Conservation (phyloP, 345 rosid genomes). For the Aegle marmelos region DNA sequence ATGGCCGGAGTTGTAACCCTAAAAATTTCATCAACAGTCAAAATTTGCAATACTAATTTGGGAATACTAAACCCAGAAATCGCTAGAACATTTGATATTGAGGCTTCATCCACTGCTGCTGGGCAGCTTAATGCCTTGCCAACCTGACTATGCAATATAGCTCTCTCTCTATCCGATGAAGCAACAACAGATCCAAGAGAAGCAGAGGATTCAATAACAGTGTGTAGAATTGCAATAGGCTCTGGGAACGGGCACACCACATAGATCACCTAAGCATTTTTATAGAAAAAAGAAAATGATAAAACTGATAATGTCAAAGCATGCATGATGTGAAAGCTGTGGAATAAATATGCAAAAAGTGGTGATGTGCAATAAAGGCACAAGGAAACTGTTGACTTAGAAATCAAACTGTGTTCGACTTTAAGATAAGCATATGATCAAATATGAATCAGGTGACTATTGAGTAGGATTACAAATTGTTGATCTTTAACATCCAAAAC, state of each 20-base stretch:
- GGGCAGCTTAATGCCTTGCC: conserved; percentile 86
- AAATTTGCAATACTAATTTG: conserved; percentile 81
- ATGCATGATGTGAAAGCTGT: neutral
- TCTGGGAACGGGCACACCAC: conserved; percentile 99
- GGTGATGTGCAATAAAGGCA: neutral
- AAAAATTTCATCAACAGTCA: conserved; percentile 87
- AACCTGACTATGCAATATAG: conserved; percentile 67
- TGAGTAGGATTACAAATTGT: neutral
- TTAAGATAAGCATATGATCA: neutral
- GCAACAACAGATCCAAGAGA: conserved; percentile 74
- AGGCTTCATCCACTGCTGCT: conserved; percentile 86
- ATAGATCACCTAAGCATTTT: conserved; percentile 68
- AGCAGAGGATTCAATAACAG: conserved; percentile 81
- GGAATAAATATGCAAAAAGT: neutral
- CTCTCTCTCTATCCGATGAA: conserved; percentile 68
- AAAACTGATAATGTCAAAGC: conserved; percentile 14
- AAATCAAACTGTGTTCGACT: neutral
- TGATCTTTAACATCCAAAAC: neutral
- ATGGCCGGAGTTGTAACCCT: conserved; percentile 87
- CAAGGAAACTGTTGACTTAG: neutral
- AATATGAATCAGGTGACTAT: neutral
- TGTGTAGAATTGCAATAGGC: conserved; percentile 83
- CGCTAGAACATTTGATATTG: conserved; percentile 67
- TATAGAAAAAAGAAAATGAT: conserved; percentile 1
- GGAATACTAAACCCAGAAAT: conserved; percentile 89